Conservation (phyloP, 164 flowering plant species). For the Santalum album region DNA sequence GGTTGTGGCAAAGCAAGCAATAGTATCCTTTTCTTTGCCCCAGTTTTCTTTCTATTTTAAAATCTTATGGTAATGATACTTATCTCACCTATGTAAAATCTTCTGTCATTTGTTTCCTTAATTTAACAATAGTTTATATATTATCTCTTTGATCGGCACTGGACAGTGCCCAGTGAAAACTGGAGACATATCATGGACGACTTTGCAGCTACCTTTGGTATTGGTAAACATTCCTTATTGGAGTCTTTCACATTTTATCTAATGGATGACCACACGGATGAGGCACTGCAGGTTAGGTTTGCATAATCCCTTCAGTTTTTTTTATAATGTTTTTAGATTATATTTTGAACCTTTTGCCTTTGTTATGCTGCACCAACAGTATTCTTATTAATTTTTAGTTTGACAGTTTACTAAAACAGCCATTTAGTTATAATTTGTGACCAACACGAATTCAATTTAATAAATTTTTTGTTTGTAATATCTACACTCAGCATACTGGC, state of each 20-base stretch:
- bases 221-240: conserved; percentile 63
- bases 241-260: conserved; percentile 85
- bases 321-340: too few species aligned
- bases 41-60: background rate
- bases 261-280: conserved; percentile 74
- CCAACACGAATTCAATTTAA: too few species aligned
- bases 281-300: conserved; percentile 66
- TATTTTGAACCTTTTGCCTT: too few species aligned
- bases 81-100: background rate
- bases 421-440: too few species aligned
- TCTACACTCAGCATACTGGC: too few species aligned
- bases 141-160: conserved; percentile 85
- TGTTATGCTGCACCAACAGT: too few species aligned
- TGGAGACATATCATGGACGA: conserved; percentile 77
- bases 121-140: conserved; percentile 57
- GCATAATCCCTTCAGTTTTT: background rate
- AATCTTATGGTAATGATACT: background rate
- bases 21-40: conserved; percentile 63
- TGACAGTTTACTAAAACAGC: too few species aligned
- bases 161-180: conserved; percentile 55
- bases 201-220: conserved; percentile 73
- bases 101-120: conserved; percentile 29
- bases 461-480: background rate
- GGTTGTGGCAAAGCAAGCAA: conserved; percentile 88
- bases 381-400: too few species aligned